phyloP scores from a whole-genome alignment of 768 basidiomycete genomes.

The Collybiopsis confluens region DNA sequence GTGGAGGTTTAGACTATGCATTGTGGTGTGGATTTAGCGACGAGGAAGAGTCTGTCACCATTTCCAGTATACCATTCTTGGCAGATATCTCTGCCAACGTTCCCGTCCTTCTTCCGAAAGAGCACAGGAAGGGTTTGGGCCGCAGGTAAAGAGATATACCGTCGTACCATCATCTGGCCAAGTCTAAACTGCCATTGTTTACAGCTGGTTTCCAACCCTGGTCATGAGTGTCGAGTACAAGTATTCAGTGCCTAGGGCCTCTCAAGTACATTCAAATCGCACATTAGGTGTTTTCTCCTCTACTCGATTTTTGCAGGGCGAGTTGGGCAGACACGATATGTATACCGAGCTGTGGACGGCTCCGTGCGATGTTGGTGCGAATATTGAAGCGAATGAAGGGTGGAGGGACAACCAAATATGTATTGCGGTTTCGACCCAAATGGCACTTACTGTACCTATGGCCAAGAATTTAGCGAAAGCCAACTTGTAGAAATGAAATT shows the following conservation, averaged over 20 bases:
- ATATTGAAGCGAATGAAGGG: conserved; percentile 26
- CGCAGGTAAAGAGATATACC: conserved; percentile 2
- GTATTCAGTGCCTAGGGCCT: conserved; percentile 45
- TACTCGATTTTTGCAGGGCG: conserved; percentile 48
- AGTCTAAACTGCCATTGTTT: neutral
- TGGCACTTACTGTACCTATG: conserved; percentile 45
- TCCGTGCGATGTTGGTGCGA: conserved; percentile 50
- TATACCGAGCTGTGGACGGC: conserved; percentile 67
- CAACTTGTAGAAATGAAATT: too few relatives aligned
- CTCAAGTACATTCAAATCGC: conserved; percentile 35
- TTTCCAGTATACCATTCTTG: conserved; percentile 43
- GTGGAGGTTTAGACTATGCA: conserved; percentile 54
- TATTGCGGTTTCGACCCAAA: conserved; percentile 57
- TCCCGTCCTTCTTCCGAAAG: conserved; percentile 42
- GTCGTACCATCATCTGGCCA: neutral
- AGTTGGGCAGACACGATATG: conserved; percentile 52
- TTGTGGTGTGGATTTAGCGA: conserved; percentile 50
- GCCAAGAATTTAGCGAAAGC: neutral
- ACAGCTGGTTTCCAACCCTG: conserved; percentile 64
- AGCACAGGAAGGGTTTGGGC: conserved; percentile 29
- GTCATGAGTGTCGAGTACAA: conserved; percentile 61
- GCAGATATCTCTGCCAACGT: conserved; percentile 49
- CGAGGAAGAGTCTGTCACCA: conserved; percentile 22
- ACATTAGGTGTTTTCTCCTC: conserved; percentile 55
- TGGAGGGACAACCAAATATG: conserved; percentile 68